A percentile compares a stretch with the other conserved stretches of the same genome.
phyloP scores from a whole-genome alignment of 1,139 yeast species.

The Sugiyamaella sp. region DNA sequence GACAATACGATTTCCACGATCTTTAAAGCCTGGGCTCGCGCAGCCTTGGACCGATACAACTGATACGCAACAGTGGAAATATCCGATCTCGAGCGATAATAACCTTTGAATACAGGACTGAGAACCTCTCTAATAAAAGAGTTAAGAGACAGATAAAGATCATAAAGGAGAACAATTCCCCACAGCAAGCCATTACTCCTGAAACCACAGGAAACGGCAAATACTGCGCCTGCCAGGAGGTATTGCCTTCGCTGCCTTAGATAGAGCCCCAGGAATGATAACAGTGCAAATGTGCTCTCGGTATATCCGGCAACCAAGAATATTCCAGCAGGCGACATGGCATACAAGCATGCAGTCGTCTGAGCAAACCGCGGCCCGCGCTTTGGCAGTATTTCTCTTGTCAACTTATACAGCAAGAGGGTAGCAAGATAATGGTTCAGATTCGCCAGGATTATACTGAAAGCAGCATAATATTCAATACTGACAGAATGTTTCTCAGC shows the following conservation, averaged over 20 bases:
- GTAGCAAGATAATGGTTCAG: conserved; percentile 55
- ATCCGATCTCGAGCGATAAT: background rate
- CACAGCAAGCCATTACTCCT: conserved; percentile 77
- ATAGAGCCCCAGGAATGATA: conserved; percentile 62
- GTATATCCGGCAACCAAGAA: conserved; percentile 77
- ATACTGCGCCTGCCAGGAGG: conserved; percentile 58
- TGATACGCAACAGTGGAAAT: background rate
- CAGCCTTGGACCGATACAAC: background rate
- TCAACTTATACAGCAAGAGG: conserved; percentile 54
- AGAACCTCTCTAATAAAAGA: background rate
- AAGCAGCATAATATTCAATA: conserved; percentile 42
- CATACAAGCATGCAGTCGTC: conserved; percentile 52
- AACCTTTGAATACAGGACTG: background rate
- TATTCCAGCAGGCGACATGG: conserved; percentile 78
- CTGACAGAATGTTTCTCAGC: conserved; percentile 44
- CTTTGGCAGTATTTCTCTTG: conserved; percentile 38
- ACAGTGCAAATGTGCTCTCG: conserved; percentile 72
- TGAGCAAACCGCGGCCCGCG: conserved; percentile 40
- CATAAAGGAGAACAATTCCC: conserved; percentile 69
- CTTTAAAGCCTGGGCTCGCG: background rate
- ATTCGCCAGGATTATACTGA: conserved; percentile 55
- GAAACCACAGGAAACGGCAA: conserved; percentile 61
- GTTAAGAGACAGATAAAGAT: conserved; percentile 34
- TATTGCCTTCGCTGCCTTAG: conserved; percentile 48
- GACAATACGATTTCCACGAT: conserved; percentile 44